Conservation (phyloP, 306 rosid genomes). For the Coriaria nepalensis region DNA sequence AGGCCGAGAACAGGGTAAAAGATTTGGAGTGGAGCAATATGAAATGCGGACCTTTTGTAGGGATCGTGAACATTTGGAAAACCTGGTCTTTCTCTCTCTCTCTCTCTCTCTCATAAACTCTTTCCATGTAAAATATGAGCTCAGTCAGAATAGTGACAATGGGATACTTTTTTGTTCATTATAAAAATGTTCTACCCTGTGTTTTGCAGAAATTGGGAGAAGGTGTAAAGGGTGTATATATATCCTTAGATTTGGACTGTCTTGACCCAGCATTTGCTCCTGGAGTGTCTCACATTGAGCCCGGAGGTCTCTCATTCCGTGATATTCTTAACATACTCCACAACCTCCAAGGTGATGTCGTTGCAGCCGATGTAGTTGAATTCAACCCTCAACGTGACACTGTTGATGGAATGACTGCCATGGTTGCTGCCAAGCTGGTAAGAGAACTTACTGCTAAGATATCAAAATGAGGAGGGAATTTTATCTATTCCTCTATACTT, state of each 20-base stretch:
- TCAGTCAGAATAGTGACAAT: too few species aligned
- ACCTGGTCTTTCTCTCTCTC: constrained; percentile 44
- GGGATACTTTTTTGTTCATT: neutral
- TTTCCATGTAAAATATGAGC: neutral
- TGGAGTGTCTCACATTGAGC: constrained; percentile 94
- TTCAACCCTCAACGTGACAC: constrained; percentile 94
- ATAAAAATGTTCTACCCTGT: neutral
- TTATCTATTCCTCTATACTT: neutral
- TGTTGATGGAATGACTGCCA: constrained; percentile 94
- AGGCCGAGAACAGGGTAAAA: constrained; percentile 87
- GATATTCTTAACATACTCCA: constrained; percentile 84
- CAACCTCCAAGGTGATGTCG: constrained; percentile 72
- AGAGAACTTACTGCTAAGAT: constrained; percentile 85
- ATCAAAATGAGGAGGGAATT: constrained; percentile 29
- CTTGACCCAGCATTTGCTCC: constrained; percentile 98
- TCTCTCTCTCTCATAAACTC: neutral
- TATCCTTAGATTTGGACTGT: constrained; percentile 84
- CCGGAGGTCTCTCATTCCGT: constrained; percentile 91
- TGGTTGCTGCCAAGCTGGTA: constrained; percentile 96
- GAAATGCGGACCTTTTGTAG: constrained; percentile 86
- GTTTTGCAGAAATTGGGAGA: constrained; percentile 82
- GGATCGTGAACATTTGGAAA: constrained; percentile 63
- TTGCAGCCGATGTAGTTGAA: constrained; percentile 83
- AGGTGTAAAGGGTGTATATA: constrained; percentile 82
- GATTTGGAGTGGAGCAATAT: constrained; percentile 80